phyloP scores from a whole-genome alignment of 331 rosid genomes.

The Acacia pycnantha region DNA sequence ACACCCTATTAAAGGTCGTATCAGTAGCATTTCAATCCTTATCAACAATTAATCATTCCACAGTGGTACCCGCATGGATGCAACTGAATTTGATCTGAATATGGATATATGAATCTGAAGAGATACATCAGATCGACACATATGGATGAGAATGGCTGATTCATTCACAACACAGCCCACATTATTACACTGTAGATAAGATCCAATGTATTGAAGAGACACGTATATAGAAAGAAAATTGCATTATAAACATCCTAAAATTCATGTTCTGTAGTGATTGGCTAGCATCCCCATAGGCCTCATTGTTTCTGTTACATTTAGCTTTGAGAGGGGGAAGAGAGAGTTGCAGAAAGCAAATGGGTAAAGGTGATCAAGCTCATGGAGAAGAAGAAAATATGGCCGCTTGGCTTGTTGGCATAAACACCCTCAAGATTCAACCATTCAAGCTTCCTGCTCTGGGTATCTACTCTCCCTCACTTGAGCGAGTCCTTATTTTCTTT shows the following conservation, averaged over 20 bases:
- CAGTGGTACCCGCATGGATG: neutral
- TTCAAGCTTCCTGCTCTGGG: conserved; percentile 83
- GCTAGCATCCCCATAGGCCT: neutral
- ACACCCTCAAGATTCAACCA: conserved; percentile 85
- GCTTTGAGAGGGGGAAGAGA: conserved; percentile 11
- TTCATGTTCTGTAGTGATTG: neutral
- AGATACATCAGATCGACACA: neutral
- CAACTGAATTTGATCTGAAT: neutral
- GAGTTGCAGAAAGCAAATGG: conserved; percentile 50
- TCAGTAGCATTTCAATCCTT: neutral
- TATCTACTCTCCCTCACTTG: conserved; percentile 7
- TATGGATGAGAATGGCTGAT: conserved; percentile 17
- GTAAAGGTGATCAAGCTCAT: conserved; percentile 58
- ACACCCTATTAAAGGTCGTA: neutral
- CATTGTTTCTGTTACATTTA: neutral
- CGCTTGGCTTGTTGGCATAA: conserved; percentile 86
- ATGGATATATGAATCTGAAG: neutral
- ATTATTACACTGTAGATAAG: neutral
- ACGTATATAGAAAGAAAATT: neutral
- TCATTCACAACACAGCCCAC: neutral
- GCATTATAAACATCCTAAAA: neutral
- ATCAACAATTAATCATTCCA: neutral
- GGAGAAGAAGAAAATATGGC: conserved; percentile 76
- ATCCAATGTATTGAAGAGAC: neutral
- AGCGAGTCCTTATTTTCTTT: neutral